Conservation (phyloP, 148 eudicot species). For the Amaranthus cruentus region DNA sequence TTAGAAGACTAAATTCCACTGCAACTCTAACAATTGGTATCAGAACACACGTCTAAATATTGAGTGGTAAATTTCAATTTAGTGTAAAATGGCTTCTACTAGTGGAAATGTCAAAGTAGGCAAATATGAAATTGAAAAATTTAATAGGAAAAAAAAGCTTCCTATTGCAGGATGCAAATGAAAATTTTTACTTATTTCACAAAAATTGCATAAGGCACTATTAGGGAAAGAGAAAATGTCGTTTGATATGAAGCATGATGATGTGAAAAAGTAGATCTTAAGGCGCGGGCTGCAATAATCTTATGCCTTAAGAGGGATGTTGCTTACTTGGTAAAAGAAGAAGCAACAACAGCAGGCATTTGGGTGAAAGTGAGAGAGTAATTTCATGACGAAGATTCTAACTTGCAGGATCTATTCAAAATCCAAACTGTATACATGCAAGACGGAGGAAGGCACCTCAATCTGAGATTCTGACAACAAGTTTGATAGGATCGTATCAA, state of each 20-base stretch:
- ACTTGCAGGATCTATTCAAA: neutral
- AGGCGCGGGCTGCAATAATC: no score
- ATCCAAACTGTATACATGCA: neutral
- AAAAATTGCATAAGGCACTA: no score
- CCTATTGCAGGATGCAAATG: no score
- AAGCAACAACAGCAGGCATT: neutral
- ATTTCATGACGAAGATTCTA: conserved; percentile 5
- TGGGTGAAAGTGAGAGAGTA: neutral
- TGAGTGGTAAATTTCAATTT: no score
- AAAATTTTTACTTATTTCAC: no score
- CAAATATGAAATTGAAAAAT: neutral
- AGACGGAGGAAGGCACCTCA: conserved; percentile 4
- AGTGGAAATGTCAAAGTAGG: neutral
- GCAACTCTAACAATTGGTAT: no score
- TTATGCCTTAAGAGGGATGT: neutral
- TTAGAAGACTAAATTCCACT: no score
- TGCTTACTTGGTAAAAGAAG: conserved; percentile 10
- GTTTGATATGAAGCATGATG: no score
- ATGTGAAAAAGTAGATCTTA: no score
- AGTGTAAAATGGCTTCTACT: neutral
- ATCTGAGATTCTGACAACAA: neutral
- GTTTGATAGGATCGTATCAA: neutral
- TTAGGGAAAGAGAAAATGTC: no score
- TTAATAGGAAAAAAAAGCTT: neutral
- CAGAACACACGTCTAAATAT: no score